These are phyloP conservation scores for Thelonectria olida DNA, from an alignment of 2,329 filamentous ascomycete genomes.

Conservation along the genomic window DNA sequence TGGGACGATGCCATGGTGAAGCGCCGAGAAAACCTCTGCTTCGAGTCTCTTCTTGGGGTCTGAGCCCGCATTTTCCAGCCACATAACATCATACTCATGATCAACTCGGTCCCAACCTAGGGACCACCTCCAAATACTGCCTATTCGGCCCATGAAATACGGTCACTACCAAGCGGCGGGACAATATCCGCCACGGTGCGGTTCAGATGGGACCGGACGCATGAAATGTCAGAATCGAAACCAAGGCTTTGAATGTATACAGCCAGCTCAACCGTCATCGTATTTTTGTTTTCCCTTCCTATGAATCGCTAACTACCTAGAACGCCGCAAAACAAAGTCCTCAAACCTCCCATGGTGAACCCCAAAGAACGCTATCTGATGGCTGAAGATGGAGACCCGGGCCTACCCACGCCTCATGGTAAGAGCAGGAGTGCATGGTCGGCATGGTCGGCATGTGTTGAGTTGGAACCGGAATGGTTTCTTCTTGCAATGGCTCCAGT, in stretches of 20 bases:
- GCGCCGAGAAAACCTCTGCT: neutral
- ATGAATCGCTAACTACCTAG: neutral
- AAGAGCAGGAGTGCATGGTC: neutral
- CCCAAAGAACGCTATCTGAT: neutral
- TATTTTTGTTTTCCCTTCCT: neutral
- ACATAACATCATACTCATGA: too few relatives aligned
- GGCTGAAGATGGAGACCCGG: neutral
- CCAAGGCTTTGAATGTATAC: neutral
- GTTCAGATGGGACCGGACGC: neutral
- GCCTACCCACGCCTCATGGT: neutral
- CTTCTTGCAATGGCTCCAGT: slow-evolving; percentile 27
- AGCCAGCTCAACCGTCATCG: neutral
- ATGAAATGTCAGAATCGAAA: neutral
- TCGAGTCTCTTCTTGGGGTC: neutral
- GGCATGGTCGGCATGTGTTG: neutral
- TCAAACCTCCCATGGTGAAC: neutral
- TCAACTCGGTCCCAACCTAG: too few relatives aligned
- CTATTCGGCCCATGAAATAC: too few relatives aligned
- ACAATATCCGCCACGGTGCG: neutral
- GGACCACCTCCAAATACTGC: too few relatives aligned
- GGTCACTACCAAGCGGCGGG: too few relatives aligned
- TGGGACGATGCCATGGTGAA: neutral
- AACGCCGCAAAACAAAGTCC: neutral
- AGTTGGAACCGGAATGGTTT: neutral
- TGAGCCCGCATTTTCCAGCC: too few relatives aligned